phyloP scores from a whole-genome alignment of 2,329 filamentous ascomycete species.

The Xylaria hypoxylon region DNA sequence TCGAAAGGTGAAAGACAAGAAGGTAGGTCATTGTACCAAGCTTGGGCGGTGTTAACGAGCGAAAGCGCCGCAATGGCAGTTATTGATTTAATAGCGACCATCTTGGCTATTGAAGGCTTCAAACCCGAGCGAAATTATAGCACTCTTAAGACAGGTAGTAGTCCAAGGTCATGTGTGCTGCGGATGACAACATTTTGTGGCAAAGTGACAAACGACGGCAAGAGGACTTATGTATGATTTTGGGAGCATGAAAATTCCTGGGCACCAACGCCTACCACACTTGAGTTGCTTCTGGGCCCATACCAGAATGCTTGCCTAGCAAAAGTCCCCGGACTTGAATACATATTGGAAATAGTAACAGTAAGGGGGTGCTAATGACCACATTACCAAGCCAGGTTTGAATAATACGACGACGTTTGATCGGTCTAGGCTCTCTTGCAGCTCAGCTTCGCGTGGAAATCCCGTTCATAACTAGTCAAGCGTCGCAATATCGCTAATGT shows the following conservation, averaged over 20 bases:
- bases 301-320: conserved; percentile 17
- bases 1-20: conserved; percentile 59
- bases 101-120: conserved; percentile 37
- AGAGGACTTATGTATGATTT: conserved; percentile 33
- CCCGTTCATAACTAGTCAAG: conserved; percentile 1
- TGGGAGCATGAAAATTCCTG: neutral
- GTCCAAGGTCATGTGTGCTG: conserved; percentile 4
- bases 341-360: conserved; percentile 22
- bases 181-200: conserved; percentile 29
- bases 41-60: conserved; percentile 53
- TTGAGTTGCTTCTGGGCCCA: conserved; percentile 19
- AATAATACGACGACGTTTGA: conserved; percentile 27
- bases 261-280: conserved; percentile 3
- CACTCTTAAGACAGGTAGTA: conserved; percentile 16
- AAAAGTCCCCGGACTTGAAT: conserved; percentile 5
- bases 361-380: conserved; percentile 7
- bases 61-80: conserved; percentile 55
- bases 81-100: conserved; percentile 52
- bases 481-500: conserved; percentile 16
- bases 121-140: conserved; percentile 3
- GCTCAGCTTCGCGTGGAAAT: conserved; percentile 35
- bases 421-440: conserved; percentile 31
- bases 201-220: conserved; percentile 27
- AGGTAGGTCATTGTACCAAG: conserved; percentile 59
- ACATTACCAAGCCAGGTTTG: conserved; percentile 10